Evolutionary conservation across 1,284 basidiomycete species (phyloP), one percentile per base, ranked within the genome.

Genomic region (Ganoderma lucidum): DNA sequence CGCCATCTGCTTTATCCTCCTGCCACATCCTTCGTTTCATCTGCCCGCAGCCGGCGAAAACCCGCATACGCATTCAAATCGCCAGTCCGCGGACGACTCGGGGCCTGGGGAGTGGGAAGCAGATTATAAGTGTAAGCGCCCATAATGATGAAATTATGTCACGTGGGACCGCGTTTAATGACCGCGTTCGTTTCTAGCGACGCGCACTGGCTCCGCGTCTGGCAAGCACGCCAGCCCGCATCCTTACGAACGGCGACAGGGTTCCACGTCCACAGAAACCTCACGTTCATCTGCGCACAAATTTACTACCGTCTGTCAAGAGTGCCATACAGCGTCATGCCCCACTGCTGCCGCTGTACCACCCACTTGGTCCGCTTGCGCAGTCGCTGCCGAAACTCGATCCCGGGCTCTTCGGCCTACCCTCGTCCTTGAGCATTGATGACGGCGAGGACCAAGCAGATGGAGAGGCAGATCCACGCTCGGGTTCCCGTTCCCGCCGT

Each of bases 321-420:
- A 45, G 63, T 9, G 66, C 70, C 53, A 59, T 64, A 42, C 70
- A 69, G 74, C 74, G 77, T 53, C 81, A 83, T 76, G 76, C 78
- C n/a, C 83, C 85, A 1, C 83, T 85, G n/a, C 81, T 92, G 44
- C 90, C 91, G 32, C 81, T 93, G 51, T 93, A 93, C 76, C 91
- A 93, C 75, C 91, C 91, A 32, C 81, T 88, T 32, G 90, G 90
- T 2, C 80, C 80, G 8, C 83, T 93, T 56, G 91, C 91, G 55
- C 83, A 87, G 74, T 91, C 91, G 9, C 84, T 92, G 62, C 90
- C 91, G 2, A 86, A 86, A 67, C 85, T 92, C 66, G 88, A 92
- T 76, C 87, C 90, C 30, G 81, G 82, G 35, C 74, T 79, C 19
- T 85, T 88, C 75, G 90, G 90, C 58, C 75, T 82, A 63, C 77